These are phyloP conservation scores for Teratosphaeria viscida DNA, from an alignment of 2,329 filamentous ascomycete genomes.

Conservation along the genomic window DNA sequence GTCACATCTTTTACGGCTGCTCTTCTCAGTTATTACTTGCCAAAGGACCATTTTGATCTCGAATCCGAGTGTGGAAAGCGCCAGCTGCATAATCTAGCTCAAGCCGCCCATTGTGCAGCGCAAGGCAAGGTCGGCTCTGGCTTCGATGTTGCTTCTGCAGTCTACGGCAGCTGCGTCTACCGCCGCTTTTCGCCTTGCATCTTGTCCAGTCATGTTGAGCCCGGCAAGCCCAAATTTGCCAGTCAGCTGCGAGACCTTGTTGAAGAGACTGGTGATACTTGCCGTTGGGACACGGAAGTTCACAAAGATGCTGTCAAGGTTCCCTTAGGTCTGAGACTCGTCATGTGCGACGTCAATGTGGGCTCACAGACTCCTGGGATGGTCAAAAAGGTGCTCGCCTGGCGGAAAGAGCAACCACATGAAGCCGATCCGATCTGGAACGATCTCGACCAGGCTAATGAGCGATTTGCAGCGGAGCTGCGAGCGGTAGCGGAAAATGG, in stretches of 20 bases:
- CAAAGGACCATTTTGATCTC: slow-evolving; percentile 46
- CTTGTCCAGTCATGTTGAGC: slow-evolving; percentile 56
- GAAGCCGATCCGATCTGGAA: slow-evolving; percentile 65
- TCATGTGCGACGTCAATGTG: slow-evolving; percentile 95
- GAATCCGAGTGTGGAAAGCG: slow-evolving; percentile 42
- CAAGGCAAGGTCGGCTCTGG: slow-evolving; percentile 95
- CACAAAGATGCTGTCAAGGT: slow-evolving; percentile 58
- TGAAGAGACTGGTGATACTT: slow-evolving; percentile 37
- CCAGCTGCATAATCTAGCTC: slow-evolving; percentile 80
- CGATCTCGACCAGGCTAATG: slow-evolving; percentile 63
- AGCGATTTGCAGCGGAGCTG: slow-evolving; percentile 56
- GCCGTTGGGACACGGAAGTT: slow-evolving; percentile 69
- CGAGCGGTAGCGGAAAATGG: slow-evolving; percentile 39
- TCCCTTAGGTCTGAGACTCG: slow-evolving; percentile 61
- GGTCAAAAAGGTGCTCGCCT: slow-evolving; percentile 83
- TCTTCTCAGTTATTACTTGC: slow-evolving; percentile 65
- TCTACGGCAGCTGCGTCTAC: slow-evolving; percentile 86
- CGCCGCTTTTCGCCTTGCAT: slow-evolving; percentile 79
- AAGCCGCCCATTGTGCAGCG: slow-evolving; percentile 86
- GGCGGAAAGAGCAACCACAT: slow-evolving; percentile 56
- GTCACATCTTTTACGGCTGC: slow-evolving; percentile 78
- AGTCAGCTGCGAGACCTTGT: slow-evolving; percentile 55
- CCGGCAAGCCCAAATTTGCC: slow-evolving; percentile 57
- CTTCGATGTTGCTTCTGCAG: slow-evolving; percentile 88
- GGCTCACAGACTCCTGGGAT: slow-evolving; percentile 88